Evolutionary conservation across 139 green algal genomes (phyloP), one percentile per base, ranked within the genome.

Genomic region (Haematococcus lacustris): DNA sequence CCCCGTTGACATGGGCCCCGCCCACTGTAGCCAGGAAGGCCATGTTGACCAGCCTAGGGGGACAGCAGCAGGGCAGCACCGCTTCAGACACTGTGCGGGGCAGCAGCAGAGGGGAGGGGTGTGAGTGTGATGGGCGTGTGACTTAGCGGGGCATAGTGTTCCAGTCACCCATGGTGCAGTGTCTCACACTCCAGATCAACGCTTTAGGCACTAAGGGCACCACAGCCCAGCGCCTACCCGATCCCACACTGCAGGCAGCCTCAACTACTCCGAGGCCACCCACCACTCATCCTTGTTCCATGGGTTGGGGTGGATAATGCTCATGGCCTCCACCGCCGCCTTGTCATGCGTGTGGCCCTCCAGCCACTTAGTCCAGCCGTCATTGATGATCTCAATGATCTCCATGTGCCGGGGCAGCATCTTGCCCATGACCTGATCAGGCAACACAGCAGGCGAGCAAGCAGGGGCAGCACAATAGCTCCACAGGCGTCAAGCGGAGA

Each of bases 401-500:
- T 97, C 76, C 83, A 97, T 91, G 88, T 98, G 90, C 51, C 95
- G 89, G 5, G 95, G 95, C 78, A 99, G 88, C 84, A 99, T 88
- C 90, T 97, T 94, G 66, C 78, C 72, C 76, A 98, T 82, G 3
- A 92, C 73, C 47, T 21, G 21, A 21, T 28, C 13, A 57, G 47
- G 47, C 47, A 57, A 57, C 47, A 57, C 47, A 13, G 21, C 47
- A 13, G 21, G 21, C 47, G 13, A 28, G 47, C 47, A 57, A 57
- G 47, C 47, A 57, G 13, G 13, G 47, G 21, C 47, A 57, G 47
- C 47, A 57, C 47, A 57, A 13, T 28, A 57, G 13, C 47, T 57
- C 47, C 13, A 13, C 13, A 57, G 21, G 13, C 47, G 47, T 57
- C 13, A 28, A 21, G 13, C 47, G 13, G 47, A 21, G 13, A 28